Base-by-base conservation (phyloP, 345 rosid species). In the Excoecaria agallocha region DNA sequence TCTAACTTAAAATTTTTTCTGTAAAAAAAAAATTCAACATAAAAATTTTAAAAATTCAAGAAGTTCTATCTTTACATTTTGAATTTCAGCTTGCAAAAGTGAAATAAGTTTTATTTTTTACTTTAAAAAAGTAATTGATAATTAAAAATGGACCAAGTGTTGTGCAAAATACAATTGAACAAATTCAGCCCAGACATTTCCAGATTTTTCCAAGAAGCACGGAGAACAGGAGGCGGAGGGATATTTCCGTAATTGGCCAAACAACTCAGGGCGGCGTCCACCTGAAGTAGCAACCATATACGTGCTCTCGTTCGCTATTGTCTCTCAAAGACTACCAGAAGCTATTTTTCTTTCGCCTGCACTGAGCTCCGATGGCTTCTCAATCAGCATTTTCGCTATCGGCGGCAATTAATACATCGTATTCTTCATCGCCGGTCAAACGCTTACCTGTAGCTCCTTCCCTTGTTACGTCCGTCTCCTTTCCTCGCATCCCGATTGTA, bases 301-400 rank as follows among this genome's bases (percentile, higher is more conserved):
- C 68, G 49, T 39, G 49, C 22, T 63, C 46, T 16, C 9, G 39
- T 30, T 30, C 30, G 1, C 20, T 16, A 20, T 19, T 39, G 25
- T 39, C 43, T 64, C 49, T 16, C 10, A 5, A n/a, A 20, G 24
- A 3, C 7, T 5, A 19, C 12, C 10, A 19, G 24, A 20, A 10
- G 55, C 19, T 50, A 10, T 50, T 12, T 12, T 16, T 15, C 19
- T 50, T 12, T 12, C 17, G 55, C 19, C 5, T 12, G 6, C 8
- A 50, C 5, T 16, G 38, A 46, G 11, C 54, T 43, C 8, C 52
- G 22, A 73, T 74, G 76, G 76, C 70, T 74, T 39, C 25, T 5
- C 54, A 15, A 12, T 20, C 76, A 1, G n/a, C 20, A 15, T 19
- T 65, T 9, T 66, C 57, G 4, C 41, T 9, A 15, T 38, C 76